Percentiles rank a stretch among this genome's conserved stretches.
These are phyloP conservation scores for Exidia glandulosa DNA, from an alignment of 768 basidiomycete species.

Conservation along the genomic window DNA sequence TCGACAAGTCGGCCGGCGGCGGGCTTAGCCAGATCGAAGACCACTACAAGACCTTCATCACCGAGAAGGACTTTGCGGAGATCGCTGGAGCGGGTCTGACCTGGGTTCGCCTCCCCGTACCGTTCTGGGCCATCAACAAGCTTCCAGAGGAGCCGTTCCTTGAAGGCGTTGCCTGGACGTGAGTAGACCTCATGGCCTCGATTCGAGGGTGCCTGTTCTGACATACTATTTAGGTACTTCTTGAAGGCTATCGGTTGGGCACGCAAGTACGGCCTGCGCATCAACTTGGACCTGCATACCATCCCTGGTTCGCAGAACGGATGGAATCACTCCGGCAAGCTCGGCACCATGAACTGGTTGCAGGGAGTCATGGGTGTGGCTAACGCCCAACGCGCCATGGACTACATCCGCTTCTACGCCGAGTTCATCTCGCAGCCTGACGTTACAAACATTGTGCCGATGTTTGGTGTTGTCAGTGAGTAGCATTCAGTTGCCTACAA, in stretches of 20 bases:
- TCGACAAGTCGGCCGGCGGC: conserved; percentile 44
- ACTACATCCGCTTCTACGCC: conserved; percentile 61
- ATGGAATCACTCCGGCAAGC: conserved; percentile 41
- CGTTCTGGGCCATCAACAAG: conserved; percentile 80
- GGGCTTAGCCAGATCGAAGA: conserved; percentile 55
- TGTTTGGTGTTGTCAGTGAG: conserved; percentile 20
- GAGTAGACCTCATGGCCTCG: conserved; percentile 13
- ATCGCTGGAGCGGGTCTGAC: conserved; percentile 85
- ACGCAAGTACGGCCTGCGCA: conserved; percentile 80
- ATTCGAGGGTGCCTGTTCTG: neutral
- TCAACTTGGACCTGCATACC: conserved; percentile 71
- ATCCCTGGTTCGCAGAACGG: conserved; percentile 76
- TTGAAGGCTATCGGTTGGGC: conserved; percentile 69
- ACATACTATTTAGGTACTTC: conserved; percentile 42
- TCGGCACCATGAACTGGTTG: conserved; percentile 51
- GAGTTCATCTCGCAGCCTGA: conserved; percentile 76
- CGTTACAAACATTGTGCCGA: conserved; percentile 44
- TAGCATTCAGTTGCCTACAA: neutral
- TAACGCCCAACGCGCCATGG: conserved; percentile 69
- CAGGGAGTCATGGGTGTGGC: conserved; percentile 74
- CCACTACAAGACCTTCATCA: conserved; percentile 74
- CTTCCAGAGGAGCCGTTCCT: conserved; percentile 70
- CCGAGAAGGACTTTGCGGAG: conserved; percentile 65
- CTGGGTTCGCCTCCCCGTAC: conserved; percentile 70
- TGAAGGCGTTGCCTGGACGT: conserved; percentile 64